Evolutionary conservation across 1,284 basidiomycete species (phyloP).

Genomic region (Ceratobasidium sp.): DNA sequence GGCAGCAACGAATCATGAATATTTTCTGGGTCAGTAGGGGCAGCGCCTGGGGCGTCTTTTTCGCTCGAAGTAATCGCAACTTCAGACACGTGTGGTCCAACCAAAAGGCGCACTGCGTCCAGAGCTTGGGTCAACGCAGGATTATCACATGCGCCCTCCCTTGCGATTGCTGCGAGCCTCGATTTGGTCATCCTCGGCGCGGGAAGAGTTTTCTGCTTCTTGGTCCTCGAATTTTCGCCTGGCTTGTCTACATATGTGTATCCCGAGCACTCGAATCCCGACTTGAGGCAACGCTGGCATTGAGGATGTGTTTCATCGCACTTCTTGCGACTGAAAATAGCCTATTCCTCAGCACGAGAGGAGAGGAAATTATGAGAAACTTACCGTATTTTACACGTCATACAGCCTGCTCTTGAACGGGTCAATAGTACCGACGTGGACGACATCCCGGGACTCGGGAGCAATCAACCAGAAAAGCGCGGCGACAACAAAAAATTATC

Average conservation of each 20-base stretch:
- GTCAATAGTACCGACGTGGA: not conserved
- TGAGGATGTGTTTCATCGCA: conserved; percentile 16
- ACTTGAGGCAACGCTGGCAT: not conserved
- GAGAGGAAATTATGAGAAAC: not conserved
- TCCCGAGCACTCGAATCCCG: conserved; percentile 18
- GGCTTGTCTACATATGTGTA: conserved; percentile 2
- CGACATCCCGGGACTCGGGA: too few species aligned
- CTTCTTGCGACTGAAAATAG: conserved; percentile 6
- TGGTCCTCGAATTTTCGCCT: not conserved
- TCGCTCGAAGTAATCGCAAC: too few species aligned
- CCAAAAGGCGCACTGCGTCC: not conserved
- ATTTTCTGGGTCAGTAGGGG: not conserved
- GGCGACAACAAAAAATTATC: too few species aligned
- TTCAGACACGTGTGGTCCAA: not conserved
- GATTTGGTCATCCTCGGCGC: too few species aligned
- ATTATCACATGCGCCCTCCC: too few species aligned
- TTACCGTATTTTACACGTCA: conserved; percentile 32
- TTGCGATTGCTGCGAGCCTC: too few species aligned
- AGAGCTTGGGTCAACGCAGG: too few species aligned
- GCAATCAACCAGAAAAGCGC: too few species aligned
- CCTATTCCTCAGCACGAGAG: not conserved
- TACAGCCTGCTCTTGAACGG: conserved; percentile 27
- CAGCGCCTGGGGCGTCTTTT: not conserved
- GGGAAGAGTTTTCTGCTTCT: not conserved
- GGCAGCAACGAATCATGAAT: too few species aligned